Evolutionary conservation across 2,329 filamentous ascomycete species (phyloP).

Genomic region (Podosphaera xanthii): DNA sequence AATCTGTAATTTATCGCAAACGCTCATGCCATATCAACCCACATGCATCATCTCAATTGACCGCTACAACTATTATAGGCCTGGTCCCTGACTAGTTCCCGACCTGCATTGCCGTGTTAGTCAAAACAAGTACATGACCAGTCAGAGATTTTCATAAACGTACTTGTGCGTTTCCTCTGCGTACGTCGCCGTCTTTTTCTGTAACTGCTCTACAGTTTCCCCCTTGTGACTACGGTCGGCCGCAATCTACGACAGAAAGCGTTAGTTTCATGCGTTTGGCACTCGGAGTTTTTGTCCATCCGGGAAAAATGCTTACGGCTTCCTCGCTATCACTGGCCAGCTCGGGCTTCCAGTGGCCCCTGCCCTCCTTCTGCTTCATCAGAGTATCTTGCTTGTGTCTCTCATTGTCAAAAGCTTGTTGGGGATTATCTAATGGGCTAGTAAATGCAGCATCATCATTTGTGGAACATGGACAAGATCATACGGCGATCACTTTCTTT

Average conservation of each 20-base stretch:
- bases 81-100: slow-evolving; percentile 11
- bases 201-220: slow-evolving; percentile 31
- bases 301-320: slow-evolving; percentile 25
- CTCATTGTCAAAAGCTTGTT: slow-evolving; percentile 22
- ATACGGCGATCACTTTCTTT: slow-evolving; percentile 15
- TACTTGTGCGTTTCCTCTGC: slow-evolving; percentile 14
- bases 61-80: not conserved
- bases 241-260: slow-evolving; percentile 5
- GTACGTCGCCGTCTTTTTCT: slow-evolving; percentile 24
- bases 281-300: too few relatives aligned
- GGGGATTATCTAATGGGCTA: slow-evolving; percentile 7
- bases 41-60: not conserved
- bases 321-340: slow-evolving; percentile 63
- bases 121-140: not conserved
- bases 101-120: slow-evolving; percentile 4
- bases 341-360: slow-evolving; percentile 54
- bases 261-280: not conserved
- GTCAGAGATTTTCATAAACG: slow-evolving; percentile 2
- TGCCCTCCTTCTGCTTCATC: slow-evolving; percentile 44
- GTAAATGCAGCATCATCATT: not conserved
- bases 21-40: not conserved
- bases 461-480: not conserved
- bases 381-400: slow-evolving; percentile 38
- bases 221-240: slow-evolving; percentile 8
- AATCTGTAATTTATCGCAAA: not conserved